Base-by-base conservation (phyloP, 345 rosid genomes). In the Eucalyptus tenuipes region DNA sequence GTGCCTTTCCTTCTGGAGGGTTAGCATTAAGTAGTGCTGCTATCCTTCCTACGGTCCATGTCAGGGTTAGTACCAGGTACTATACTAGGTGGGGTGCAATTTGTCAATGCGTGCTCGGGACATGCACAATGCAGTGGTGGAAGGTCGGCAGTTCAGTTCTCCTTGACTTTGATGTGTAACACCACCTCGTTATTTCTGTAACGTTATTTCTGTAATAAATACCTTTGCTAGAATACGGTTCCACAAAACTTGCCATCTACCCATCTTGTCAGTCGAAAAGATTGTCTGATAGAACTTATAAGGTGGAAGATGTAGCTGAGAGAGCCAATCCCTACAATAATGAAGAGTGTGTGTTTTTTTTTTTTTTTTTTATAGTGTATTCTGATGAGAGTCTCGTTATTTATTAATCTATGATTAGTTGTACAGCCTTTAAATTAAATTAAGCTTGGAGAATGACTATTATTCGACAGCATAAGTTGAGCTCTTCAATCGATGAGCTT, bases 231-330 rank as follows among this genome's bases (percentile, higher is more conserved):
- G 61, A 59, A 6, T 2, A 27, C 14, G 1, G 3, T 59, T 27
- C 1, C 2, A 27, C 66, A 25, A 5, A 59, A 59, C 16, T 59
- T 12, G 0, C 0, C 1, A 12, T 12, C 7, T 0, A 25, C 31
- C 68, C 8, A 59, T 13, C 15, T 25, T 31, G 8, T 24, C 13
- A 22, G 0, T 55, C 27, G 13, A 55, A 24, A 55, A 10, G 5
- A n/a, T 15, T 7, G 61, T 24, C 9, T 2, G 5, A 66, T 66
- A n/a, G n/a, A 7, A n/a, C n/a, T 29, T 2, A 4, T 66, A 14
- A 66, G 8, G 3, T n/a, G 20, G 3, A 66, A 14, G 20, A 14
- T n/a, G 20, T 66, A 16, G 10, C 1, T 66, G 75, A n/a, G 40
- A 31, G 22, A n/a, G 10, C 3, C 20, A 0, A n/a, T 66, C 22